These are phyloP conservation scores for Atractiella rhizophila DNA, from an alignment of 768 basidiomycete species.

Conservation along the genomic window DNA sequence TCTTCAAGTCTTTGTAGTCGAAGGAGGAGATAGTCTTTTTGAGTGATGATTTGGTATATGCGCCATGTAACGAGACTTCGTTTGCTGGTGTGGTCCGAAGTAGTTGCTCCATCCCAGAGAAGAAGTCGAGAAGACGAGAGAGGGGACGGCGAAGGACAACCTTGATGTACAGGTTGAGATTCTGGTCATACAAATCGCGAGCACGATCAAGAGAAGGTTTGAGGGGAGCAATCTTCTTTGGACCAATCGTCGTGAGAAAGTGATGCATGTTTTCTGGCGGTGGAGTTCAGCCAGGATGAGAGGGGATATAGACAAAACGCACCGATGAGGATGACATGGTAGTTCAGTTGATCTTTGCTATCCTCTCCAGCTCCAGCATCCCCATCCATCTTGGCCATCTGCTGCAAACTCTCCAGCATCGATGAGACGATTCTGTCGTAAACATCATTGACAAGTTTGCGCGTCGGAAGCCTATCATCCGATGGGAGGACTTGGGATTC, in stretches of 20 bases:
- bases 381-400: constrained; percentile 84
- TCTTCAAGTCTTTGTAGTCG: constrained; percentile 65
- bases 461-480: constrained; percentile 50
- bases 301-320: too few relatives aligned
- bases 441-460: constrained; percentile 46
- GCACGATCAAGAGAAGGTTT: constrained; percentile 41
- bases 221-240: constrained; percentile 40
- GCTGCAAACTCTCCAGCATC: constrained; percentile 80
- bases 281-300: too few relatives aligned
- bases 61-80: constrained; percentile 48
- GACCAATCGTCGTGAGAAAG: constrained; percentile 57
- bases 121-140: constrained; percentile 69
- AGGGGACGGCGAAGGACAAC: constrained; percentile 67
- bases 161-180: constrained; percentile 59
- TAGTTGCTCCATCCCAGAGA: constrained; percentile 71
- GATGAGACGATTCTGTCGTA: constrained; percentile 69
- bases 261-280: constrained; percentile 97
- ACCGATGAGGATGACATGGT: constrained; percentile 87
- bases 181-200: constrained; percentile 66
- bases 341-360: constrained; percentile 89
- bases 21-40: constrained; percentile 68
- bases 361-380: constrained; percentile 37
- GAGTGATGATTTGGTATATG: constrained; percentile 48
- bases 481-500: constrained; percentile 57
- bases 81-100: constrained; percentile 50